A percentile compares a stretch with the other conserved stretches of the same genome.
These are phyloP conservation scores for Sporothrix mexicana DNA, from an alignment of 2,329 filamentous ascomycete genomes.

Conservation along the genomic window DNA sequence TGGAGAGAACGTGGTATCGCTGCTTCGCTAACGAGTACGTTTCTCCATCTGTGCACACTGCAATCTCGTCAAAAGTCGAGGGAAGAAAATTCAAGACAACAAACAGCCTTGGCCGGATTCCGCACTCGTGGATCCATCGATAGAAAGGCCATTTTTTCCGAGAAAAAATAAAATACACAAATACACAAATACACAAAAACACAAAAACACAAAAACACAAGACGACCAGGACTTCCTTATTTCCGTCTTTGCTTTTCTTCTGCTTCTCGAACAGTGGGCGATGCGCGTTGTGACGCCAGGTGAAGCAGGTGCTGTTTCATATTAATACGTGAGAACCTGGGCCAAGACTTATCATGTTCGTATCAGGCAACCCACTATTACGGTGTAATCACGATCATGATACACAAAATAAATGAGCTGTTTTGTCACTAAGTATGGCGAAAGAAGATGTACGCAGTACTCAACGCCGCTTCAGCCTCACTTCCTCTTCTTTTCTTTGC, in stretches of 20 bases:
- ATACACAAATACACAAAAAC: neutral
- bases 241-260: neutral
- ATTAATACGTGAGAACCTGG: too few species aligned
- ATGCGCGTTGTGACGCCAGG: conserved; percentile 28
- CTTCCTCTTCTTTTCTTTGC: neutral
- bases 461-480: neutral
- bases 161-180: neutral
- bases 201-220: too few species aligned
- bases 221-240: neutral
- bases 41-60: conserved; percentile 14
- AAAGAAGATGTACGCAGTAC: neutral
- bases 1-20: conserved; percentile 23
- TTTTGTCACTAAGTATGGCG: neutral
- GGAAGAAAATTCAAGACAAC: neutral
- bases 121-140: neutral
- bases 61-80: neutral
- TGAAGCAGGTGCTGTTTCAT: conserved; percentile 24
- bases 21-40: neutral
- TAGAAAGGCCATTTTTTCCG: neutral
- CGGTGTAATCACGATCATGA: neutral
- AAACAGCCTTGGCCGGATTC: neutral
- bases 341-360: too few species aligned
- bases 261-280: neutral
- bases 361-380: too few species aligned
- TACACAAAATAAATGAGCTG: neutral